A percentile compares a stretch with the other conserved stretches of the same genome.
phyloP scores from a whole-genome alignment of 2,329 filamentous ascomycete species.

The Cladosporium colombiae region DNA sequence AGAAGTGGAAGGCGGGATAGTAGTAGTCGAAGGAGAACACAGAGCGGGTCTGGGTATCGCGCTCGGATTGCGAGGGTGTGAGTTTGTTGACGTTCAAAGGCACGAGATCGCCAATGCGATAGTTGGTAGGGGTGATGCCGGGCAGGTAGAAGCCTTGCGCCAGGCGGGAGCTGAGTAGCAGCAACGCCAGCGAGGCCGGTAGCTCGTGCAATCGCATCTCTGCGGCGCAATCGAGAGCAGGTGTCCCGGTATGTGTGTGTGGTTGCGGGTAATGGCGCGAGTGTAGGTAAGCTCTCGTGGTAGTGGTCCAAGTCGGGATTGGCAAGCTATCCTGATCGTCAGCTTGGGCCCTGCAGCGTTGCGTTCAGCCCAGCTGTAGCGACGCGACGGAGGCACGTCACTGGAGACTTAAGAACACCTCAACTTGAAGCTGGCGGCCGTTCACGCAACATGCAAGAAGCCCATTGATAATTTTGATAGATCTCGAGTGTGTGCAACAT shows the following conservation, averaged over 20 bases:
- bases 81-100: slow-evolving; percentile 91
- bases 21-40: slow-evolving; percentile 98
- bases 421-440: background rate
- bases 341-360: slow-evolving; percentile 4
- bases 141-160: slow-evolving; percentile 77
- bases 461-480: background rate
- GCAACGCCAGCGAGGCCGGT: slow-evolving; percentile 12
- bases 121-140: slow-evolving; percentile 91
- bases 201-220: slow-evolving; percentile 16
- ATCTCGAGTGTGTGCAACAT: background rate
- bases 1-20: slow-evolving; percentile 83
- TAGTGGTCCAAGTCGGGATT: background rate
- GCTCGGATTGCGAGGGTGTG: slow-evolving; percentile 75
- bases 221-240: background rate
- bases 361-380: background rate
- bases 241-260: background rate
- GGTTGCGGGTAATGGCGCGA: background rate
- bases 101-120: slow-evolving; percentile 75
- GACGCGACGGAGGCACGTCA: background rate
- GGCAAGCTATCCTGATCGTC: slow-evolving; percentile 10
- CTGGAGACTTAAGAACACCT: background rate
- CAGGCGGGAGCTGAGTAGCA: slow-evolving; percentile 7
- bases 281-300: background rate
- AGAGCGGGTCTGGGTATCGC: slow-evolving; percentile 82
- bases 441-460: background rate